Evolutionary conservation across 345 rosid species (phyloP), one percentile per base, ranked within the genome.

Genomic region (Pistacia integerrima): DNA sequence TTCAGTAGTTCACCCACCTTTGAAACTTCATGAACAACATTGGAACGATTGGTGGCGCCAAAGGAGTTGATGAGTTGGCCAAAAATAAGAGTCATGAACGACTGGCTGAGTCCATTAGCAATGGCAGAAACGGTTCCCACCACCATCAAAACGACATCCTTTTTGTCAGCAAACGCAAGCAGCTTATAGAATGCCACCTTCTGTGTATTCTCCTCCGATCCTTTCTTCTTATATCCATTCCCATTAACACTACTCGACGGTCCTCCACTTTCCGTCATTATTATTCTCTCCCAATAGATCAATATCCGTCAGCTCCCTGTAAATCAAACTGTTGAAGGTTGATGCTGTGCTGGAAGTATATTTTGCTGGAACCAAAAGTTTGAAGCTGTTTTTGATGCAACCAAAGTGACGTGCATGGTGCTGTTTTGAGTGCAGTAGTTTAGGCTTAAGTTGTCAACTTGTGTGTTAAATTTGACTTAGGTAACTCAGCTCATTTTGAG

Each of bases 21-120:
- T 4, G 88, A 82, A 36, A 90, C 90, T 67, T 74, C 70, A 48
- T 68, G 60, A 13, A 92, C 83, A 71, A 88, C 82, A 25, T 80
- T 69, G 58, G 88, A 77, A 11, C 41, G 84, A 51, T 68, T 69
- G 7, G 89, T 4, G 33, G 80, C 20, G 57, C 92, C 94, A 46
- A 94, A 92, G 11, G 88, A 82, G 82, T 91, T 85, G 72, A 91
- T 81, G 28, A 93, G 80, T 33, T 84, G 78, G 16, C 97, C 97
- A 25, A 91, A 86, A 30, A 93, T 72, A 60, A 90, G 60, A 5
- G 88, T 70, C 89, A 84, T 85, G 30, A 91, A 11, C 20, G 96
- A 94, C 82, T 81, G 90, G 12, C 85, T 3, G 11, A 93, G 30
- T 4, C 94, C 96, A 64, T 81, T 89, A 17, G 61, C 96, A 67